Evolutionary conservation across 331 rosid genomes (phyloP).

Genomic region (Prunus yedoensis): DNA sequence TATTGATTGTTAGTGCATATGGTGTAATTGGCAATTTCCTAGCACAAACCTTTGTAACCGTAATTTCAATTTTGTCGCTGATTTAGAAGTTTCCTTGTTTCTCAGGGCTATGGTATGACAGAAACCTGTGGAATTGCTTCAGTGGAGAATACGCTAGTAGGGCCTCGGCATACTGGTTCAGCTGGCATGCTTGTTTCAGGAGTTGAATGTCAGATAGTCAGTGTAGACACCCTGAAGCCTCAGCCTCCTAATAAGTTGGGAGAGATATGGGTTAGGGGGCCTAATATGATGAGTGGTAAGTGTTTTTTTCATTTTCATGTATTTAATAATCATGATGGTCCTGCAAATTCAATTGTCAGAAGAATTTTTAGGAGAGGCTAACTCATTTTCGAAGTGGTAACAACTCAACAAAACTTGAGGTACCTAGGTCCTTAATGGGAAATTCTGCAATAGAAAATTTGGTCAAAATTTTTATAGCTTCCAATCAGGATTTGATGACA

Average conservation of each 20-base stretch:
- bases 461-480: background rate
- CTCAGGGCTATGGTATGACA: slow-evolving; percentile 95
- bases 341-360: background rate
- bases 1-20: too few species aligned
- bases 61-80: background rate
- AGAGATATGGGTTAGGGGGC: slow-evolving; percentile 86
- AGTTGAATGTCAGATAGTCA: slow-evolving; percentile 67
- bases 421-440: background rate
- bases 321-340: background rate
- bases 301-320: background rate
- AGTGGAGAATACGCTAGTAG: slow-evolving; percentile 41
- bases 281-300: slow-evolving; percentile 78
- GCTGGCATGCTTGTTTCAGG: slow-evolving; percentile 67
- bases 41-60: too few species aligned
- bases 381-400: background rate
- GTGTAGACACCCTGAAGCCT: slow-evolving; percentile 68
- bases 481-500: background rate
- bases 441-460: background rate
- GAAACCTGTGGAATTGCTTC: slow-evolving; percentile 77
- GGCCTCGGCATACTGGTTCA: slow-evolving; percentile 60
- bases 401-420: background rate
- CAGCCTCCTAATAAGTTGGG: slow-evolving; percentile 78
- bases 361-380: background rate
- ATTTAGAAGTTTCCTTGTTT: slow-evolving; percentile 11
- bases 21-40: too few species aligned